Evolutionary conservation across 2,329 filamentous ascomycete genomes (phyloP).

Genomic region (Dactylellina drechsleri): DNA sequence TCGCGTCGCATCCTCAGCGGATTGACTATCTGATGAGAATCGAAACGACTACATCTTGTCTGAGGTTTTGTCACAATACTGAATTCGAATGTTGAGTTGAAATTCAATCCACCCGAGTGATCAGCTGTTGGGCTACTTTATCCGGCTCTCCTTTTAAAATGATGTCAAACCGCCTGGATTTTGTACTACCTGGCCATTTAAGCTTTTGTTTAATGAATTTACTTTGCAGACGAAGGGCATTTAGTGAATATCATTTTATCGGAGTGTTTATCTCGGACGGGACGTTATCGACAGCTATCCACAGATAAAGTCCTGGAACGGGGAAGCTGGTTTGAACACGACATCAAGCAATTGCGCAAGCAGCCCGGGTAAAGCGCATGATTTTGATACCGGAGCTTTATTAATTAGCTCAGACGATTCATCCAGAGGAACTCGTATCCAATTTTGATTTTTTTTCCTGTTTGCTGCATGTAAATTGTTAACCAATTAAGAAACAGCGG

Average conservation of each 20-base stretch:
- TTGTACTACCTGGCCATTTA: conserved; percentile 42
- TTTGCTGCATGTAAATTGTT: too few species aligned
- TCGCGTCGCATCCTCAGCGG: too few species aligned
- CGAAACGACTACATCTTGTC: neutral
- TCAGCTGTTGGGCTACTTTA: conserved; percentile 26
- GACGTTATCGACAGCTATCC: conserved; percentile 8
- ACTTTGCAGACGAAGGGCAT: neutral
- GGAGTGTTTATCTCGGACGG: neutral
- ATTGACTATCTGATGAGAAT: neutral
- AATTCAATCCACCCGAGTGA: conserved; percentile 9
- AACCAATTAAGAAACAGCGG: too few species aligned
- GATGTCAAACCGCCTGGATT: conserved; percentile 15
- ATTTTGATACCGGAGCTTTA: too few species aligned
- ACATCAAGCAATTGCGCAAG: too few species aligned
- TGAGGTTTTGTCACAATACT: neutral
- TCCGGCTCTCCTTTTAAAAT: conserved; percentile 10
- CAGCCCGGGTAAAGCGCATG: too few species aligned
- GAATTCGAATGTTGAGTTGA: too few species aligned
- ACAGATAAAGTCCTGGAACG: neutral
- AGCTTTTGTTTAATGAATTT: conserved; percentile 13
- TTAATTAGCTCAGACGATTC: too few species aligned
- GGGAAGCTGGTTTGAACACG: neutral
- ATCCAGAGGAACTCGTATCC: too few species aligned
- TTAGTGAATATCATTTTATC: conserved; percentile 22
- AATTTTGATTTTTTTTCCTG: too few species aligned